Percentiles rank a stretch among this genome's conserved stretches.
These are phyloP conservation scores for Diplodia scrobiculata DNA, from an alignment of 2,329 filamentous ascomycete genomes.

Conservation along the genomic window DNA sequence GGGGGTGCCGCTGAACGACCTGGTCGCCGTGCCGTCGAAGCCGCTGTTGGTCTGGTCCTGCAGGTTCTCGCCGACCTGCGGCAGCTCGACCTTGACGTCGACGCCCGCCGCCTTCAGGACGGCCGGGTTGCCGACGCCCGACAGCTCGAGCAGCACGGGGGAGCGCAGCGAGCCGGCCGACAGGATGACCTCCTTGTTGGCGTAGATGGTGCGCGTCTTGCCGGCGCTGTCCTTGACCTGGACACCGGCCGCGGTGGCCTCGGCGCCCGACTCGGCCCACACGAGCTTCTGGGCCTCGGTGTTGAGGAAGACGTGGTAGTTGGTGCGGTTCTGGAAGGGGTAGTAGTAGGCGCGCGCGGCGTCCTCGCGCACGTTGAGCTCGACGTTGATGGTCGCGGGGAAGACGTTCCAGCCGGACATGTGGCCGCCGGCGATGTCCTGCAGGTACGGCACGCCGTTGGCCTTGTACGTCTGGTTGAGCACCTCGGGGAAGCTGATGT, in stretches of 20 bases:
- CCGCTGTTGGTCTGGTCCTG: slow-evolving; percentile 42
- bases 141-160: slow-evolving; percentile 42
- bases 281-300: slow-evolving; percentile 48
- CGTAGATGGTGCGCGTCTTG: slow-evolving; percentile 32
- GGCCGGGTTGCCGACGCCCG: slow-evolving; percentile 31
- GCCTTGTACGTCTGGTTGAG: slow-evolving; percentile 45
- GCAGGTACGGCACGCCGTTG: slow-evolving; percentile 45
- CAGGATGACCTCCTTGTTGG: slow-evolving; percentile 41
- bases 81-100: slow-evolving; percentile 37
- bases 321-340: slow-evolving; percentile 44
- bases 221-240: slow-evolving; percentile 35
- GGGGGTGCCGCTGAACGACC: slow-evolving; percentile 45
- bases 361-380: slow-evolving; percentile 48
- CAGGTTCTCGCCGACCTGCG: slow-evolving; percentile 43
- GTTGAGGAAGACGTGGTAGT: slow-evolving; percentile 50
- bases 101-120: slow-evolving; percentile 23
- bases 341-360: slow-evolving; percentile 54
- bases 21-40: slow-evolving; percentile 36
- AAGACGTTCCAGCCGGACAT: slow-evolving; percentile 51
- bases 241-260: slow-evolving; percentile 36
- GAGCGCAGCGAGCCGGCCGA: slow-evolving; percentile 43
- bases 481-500: slow-evolving; percentile 35
- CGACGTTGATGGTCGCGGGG: slow-evolving; percentile 48
- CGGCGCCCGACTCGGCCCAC: slow-evolving; percentile 36
- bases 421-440: slow-evolving; percentile 49